A percentile compares a stretch with the other conserved stretches of the same genome.
Conservation (phyloP, 2,329 filamentous ascomycete species). For the Cercospora zeina region DNA sequence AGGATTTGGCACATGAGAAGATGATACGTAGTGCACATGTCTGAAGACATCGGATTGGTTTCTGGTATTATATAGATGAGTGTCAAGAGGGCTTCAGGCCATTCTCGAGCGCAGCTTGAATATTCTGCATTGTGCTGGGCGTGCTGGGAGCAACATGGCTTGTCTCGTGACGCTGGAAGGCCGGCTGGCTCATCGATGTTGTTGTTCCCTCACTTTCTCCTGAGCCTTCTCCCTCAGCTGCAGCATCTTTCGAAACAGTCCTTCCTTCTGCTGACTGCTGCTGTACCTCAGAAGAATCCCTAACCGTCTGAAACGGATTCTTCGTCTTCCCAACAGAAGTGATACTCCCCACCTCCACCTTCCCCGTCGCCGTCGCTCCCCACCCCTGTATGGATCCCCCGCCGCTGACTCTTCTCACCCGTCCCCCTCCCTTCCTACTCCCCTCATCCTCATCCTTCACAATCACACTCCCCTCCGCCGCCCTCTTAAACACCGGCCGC, state of each 20-base stretch:
- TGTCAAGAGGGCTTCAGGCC: background rate
- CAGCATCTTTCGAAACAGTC: background rate
- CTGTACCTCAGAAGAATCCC: background rate
- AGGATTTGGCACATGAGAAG: background rate
- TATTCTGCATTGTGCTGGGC: background rate
- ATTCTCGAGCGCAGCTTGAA: background rate
- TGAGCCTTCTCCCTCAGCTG: background rate
- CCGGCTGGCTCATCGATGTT: background rate
- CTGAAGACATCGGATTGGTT: background rate
- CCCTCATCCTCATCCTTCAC: background rate
- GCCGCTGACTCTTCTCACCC: constrained; percentile 2
- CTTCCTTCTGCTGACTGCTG: background rate
- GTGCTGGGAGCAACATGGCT: too few species aligned
- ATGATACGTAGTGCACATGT: background rate
- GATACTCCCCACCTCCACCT: background rate
- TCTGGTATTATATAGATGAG: background rate
- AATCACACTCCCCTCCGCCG: background rate
- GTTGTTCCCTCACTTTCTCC: background rate
- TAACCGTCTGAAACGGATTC: constrained; percentile 1
- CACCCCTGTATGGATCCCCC: background rate
- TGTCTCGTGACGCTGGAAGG: too few species aligned
- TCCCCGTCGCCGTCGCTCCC: constrained; percentile 1
- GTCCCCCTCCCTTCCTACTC: too few species aligned
- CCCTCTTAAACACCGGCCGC: constrained; percentile 3
- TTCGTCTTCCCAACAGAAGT: background rate